These are phyloP conservation scores for Bryum argenteum DNA, from an alignment of 225 moss, liverwort and hornwort species.

Conservation along the genomic window DNA sequence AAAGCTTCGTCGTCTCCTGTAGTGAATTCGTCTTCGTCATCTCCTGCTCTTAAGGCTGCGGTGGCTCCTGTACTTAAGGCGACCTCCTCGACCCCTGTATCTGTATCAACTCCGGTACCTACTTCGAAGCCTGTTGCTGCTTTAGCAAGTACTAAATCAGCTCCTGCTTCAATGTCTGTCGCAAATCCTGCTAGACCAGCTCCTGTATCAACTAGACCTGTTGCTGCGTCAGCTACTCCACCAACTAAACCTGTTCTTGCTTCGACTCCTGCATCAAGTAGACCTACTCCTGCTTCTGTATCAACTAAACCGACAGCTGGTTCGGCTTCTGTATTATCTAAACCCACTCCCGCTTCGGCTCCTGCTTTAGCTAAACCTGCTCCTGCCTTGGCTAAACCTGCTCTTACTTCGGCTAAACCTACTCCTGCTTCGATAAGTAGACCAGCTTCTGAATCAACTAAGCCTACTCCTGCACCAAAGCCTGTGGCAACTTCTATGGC, in stretches of 20 bases:
- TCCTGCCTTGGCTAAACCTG: not conserved
- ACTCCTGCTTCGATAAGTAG: not conserved
- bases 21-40: constrained; percentile 8
- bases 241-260: not conserved
- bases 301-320: not conserved
- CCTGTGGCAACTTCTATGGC: constrained; percentile 17
- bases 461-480: not conserved
- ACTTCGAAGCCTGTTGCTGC: not conserved
- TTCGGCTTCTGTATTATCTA: not conserved
- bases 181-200: not conserved
- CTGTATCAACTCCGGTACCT: constrained; percentile 9
- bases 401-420: not conserved
- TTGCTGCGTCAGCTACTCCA: not conserved
- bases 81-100: not conserved
- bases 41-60: not conserved
- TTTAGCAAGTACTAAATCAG: not conserved
- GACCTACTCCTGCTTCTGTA: not conserved
- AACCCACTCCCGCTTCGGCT: not conserved
- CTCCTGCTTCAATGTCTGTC: not conserved
- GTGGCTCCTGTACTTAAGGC: not conserved
- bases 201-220: constrained; percentile 7
- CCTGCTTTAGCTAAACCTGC: not conserved
- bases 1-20: constrained; percentile 18
- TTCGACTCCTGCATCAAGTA: constrained; percentile 1
- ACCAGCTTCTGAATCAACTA: not conserved